Evolutionary conservation across 139 green algal species (phyloP).

Genomic region (Chlorella vulgaris): DNA sequence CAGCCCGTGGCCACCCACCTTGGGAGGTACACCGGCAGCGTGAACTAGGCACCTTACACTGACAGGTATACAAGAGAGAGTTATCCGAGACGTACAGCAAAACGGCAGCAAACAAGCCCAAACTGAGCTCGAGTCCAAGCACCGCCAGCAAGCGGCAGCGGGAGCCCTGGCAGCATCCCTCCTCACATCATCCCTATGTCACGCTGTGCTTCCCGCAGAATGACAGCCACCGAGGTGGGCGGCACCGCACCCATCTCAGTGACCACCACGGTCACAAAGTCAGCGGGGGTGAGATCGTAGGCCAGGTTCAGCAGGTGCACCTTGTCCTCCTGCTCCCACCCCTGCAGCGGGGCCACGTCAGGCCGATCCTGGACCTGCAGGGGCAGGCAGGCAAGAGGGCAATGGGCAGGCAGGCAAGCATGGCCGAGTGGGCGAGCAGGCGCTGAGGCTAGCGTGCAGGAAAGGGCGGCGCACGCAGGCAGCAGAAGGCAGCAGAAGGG

Average conservation of each 20-base stretch:
- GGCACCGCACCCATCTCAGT: constrained; percentile 94
- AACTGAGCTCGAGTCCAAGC: not conserved
- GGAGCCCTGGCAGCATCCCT: too few relatives aligned
- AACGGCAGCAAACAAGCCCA: not conserved
- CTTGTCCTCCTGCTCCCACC: constrained; percentile 44
- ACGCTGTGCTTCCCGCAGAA: constrained; percentile 78
- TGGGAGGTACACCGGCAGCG: too few relatives aligned
- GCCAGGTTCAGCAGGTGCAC: constrained; percentile 89
- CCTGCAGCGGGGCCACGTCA: constrained; percentile 2
- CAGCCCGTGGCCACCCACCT: too few relatives aligned
- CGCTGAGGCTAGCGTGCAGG: too few relatives aligned
- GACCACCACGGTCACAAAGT: constrained; percentile 92
- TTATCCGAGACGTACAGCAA: too few relatives aligned
- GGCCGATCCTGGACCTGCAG: constrained; percentile 3
- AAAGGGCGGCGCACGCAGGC: too few relatives aligned
- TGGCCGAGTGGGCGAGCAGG: too few relatives aligned
- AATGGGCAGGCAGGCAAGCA: not conserved
- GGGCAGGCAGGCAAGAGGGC: not conserved
- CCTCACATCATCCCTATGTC: constrained; percentile 7
- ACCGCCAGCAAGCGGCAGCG: not conserved
- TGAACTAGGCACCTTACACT: too few relatives aligned
- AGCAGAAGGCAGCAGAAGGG: too few relatives aligned
- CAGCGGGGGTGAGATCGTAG: constrained; percentile 93
- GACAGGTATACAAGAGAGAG: too few relatives aligned
- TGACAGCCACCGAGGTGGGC: constrained; percentile 90